Evolutionary conservation across 306 rosid genomes (phyloP).

Genomic region (Cyamopsis tetragonoloba): DNA sequence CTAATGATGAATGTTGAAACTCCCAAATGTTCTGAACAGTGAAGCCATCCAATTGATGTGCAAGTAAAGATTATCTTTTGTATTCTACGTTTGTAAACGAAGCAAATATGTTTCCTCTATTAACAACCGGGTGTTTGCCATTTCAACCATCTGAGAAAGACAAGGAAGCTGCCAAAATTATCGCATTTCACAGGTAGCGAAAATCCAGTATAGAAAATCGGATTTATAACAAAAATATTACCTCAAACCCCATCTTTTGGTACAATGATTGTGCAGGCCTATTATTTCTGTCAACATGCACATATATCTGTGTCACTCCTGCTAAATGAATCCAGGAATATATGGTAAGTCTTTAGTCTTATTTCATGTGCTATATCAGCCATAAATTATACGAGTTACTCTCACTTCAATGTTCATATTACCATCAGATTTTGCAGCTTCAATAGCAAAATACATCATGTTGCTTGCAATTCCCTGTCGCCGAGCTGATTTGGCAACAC

Average conservation of each 20-base stretch:
- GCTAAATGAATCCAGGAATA: slow-evolving; percentile 24
- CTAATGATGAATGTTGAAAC: slow-evolving; percentile 5
- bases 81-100: slow-evolving; percentile 39
- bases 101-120: slow-evolving; percentile 63
- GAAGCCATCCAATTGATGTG: slow-evolving; percentile 14
- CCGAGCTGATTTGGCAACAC: slow-evolving; percentile 70
- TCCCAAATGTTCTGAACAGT: background rate
- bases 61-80: background rate
- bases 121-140: slow-evolving; percentile 48
- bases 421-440: slow-evolving; percentile 63
- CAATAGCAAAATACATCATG: slow-evolving; percentile 79
- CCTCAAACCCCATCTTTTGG: slow-evolving; percentile 81
- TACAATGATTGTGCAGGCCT: slow-evolving; percentile 54
- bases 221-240: slow-evolving; percentile 22
- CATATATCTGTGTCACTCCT: slow-evolving; percentile 69
- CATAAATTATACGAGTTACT: background rate
- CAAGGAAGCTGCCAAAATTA: slow-evolving; percentile 28
- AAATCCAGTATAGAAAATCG: background rate
- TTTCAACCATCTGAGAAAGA: slow-evolving; percentile 55
- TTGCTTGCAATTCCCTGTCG: slow-evolving; percentile 79
- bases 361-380: background rate
- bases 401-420: slow-evolving; percentile 21
- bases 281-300: slow-evolving; percentile 72
- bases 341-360: background rate
- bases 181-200: background rate